phyloP scores from a whole-genome alignment of 2,329 filamentous ascomycete genomes.

The Penicillium capsulatum region DNA sequence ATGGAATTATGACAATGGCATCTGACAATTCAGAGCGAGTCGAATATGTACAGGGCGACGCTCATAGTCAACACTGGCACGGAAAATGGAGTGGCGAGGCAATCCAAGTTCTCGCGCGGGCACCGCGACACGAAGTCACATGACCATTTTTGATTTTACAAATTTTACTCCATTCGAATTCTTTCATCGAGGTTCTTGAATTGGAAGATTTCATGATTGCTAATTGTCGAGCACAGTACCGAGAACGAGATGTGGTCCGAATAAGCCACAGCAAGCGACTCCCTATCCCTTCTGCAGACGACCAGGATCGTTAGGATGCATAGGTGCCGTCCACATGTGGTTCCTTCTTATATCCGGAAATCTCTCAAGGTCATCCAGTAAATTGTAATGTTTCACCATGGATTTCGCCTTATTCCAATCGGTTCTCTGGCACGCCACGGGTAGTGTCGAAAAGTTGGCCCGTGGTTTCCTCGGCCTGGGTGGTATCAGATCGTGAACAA shows the following conservation, averaged over 20 bases:
- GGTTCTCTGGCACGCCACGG: background rate
- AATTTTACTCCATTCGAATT: background rate
- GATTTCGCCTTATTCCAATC: background rate
- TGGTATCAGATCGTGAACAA: conserved; percentile 12
- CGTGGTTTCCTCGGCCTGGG: conserved; percentile 6
- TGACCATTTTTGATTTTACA: conserved; percentile 5
- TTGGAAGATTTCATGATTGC: no score
- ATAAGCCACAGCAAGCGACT: background rate
- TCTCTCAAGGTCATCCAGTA: background rate
- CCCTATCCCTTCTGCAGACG: background rate
- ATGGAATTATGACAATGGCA: background rate
- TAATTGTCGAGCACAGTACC: background rate
- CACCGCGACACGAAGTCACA: conserved; percentile 26
- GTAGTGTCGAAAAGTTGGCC: background rate
- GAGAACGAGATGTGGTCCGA: conserved; percentile 1
- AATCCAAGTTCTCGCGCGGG: conserved; percentile 9
- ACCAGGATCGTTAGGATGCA: conserved; percentile 1
- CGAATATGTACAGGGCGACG: conserved; percentile 13
- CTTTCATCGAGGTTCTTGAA: no score
- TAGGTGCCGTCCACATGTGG: background rate
- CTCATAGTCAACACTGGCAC: conserved; percentile 2
- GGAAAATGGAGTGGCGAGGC: conserved; percentile 8
- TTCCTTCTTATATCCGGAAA: background rate
- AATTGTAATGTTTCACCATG: background rate
- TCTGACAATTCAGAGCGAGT: background rate